Percentiles rank a stretch among this genome's conserved stretches.
phyloP scores from a whole-genome alignment of 768 basidiomycete genomes.

The Boletus edulis region DNA sequence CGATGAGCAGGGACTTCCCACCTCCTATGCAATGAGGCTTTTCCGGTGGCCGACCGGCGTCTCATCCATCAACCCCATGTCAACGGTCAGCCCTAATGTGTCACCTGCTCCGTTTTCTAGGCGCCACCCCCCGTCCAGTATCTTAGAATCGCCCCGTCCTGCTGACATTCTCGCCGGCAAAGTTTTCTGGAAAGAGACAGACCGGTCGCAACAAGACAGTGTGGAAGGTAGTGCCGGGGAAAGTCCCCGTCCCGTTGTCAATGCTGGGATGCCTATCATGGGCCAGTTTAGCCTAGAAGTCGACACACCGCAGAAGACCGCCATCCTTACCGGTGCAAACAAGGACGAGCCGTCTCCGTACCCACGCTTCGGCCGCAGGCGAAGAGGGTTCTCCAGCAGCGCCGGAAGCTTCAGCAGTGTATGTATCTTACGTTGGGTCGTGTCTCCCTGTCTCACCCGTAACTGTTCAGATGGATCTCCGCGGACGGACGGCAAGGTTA shows the following conservation, averaged over 20 bases:
- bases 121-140: slow-evolving; percentile 27
- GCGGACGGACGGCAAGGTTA: slow-evolving; percentile 32
- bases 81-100: slow-evolving; percentile 62
- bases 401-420: slow-evolving; percentile 37
- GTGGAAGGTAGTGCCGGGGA: slow-evolving; percentile 33
- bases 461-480: slow-evolving; percentile 25
- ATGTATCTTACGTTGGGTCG: slow-evolving; percentile 20
- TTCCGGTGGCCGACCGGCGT: slow-evolving; percentile 64
- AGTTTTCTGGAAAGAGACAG: slow-evolving; percentile 49
- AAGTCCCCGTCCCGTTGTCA: slow-evolving; percentile 15
- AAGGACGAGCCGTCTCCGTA: slow-evolving; percentile 35
- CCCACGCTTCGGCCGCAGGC: slow-evolving; percentile 22
- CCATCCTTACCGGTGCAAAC: slow-evolving; percentile 29
- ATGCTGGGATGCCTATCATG: slow-evolving; percentile 34
- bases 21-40: slow-evolving; percentile 70
- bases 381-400: slow-evolving; percentile 28
- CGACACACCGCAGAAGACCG: slow-evolving; percentile 16
- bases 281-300: slow-evolving; percentile 34
- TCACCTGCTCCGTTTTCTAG: slow-evolving; percentile 42
- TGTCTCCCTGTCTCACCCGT: slow-evolving; percentile 6
- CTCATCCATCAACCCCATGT: slow-evolving; percentile 69
- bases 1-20: slow-evolving; percentile 69
- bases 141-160: slow-evolving; percentile 49
- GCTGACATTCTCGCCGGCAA: slow-evolving; percentile 68
- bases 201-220: slow-evolving; percentile 37